Evolutionary conservation across 1,284 basidiomycete genomes (phyloP).

Genomic region (Wallemia hederae): DNA sequence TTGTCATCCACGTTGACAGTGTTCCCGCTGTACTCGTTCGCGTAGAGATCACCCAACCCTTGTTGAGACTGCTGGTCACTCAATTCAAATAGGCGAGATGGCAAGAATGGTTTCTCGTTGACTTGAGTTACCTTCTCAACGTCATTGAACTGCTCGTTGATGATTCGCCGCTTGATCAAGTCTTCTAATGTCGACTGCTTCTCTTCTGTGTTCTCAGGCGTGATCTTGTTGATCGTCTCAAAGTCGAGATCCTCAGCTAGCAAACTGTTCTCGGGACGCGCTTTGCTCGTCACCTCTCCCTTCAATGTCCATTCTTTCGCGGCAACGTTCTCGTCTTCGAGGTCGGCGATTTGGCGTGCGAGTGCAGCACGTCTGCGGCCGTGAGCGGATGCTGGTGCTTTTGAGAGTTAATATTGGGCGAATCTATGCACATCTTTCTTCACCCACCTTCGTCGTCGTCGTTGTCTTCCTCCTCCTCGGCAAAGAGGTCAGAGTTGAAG

Average conservation of each 20-base stretch:
- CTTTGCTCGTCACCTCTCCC: constrained; percentile 58
- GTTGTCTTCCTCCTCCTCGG: constrained; percentile 21
- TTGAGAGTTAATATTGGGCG: background rate
- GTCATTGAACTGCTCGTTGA: constrained; percentile 48
- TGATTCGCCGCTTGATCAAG: constrained; percentile 63
- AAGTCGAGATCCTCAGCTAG: constrained; percentile 88
- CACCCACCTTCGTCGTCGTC: constrained; percentile 9
- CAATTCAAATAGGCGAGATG: constrained; percentile 64
- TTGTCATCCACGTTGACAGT: constrained; percentile 42
- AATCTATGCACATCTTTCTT: constrained; percentile 4
- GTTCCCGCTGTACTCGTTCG: constrained; percentile 54
- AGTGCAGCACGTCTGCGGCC: constrained; percentile 22
- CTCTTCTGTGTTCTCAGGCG: constrained; percentile 74
- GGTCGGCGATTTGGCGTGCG: constrained; percentile 22
- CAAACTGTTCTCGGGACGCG: constrained; percentile 67
- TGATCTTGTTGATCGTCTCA: constrained; percentile 55
- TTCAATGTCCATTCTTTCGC: constrained; percentile 65
- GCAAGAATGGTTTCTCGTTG: constrained; percentile 65
- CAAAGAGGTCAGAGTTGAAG: constrained; percentile 24
- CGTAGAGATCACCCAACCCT: constrained; percentile 85
- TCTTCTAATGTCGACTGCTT: constrained; percentile 57
- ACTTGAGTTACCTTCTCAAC: constrained; percentile 48
- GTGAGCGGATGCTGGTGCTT: constrained; percentile 19
- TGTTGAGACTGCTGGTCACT: constrained; percentile 63
- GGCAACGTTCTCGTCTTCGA: constrained; percentile 25